Conservation (phyloP, 371 early-diverging fungal species). For the Nematocida sp. region DNA sequence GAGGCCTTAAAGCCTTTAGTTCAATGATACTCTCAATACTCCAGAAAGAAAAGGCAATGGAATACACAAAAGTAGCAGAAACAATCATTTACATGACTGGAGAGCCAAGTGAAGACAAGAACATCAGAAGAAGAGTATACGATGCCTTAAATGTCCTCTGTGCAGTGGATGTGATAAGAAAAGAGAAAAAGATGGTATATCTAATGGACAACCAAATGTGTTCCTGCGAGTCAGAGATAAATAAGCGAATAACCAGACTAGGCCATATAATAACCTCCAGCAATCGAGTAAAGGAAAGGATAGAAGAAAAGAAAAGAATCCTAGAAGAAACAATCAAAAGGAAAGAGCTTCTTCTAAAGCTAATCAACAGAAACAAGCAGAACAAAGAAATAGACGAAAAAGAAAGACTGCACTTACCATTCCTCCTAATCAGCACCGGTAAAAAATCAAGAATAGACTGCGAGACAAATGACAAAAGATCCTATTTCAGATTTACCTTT, state of each 20-base stretch:
- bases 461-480: constrained; percentile 46
- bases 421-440: constrained; percentile 38
- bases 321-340: constrained; percentile 30
- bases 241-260: not conserved
- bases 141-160: constrained; percentile 73
- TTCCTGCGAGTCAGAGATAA: constrained; percentile 16
- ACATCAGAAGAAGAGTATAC: constrained; percentile 72
- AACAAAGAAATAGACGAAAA: constrained; percentile 17
- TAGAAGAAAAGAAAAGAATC: constrained; percentile 32
- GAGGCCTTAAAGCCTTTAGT: constrained; percentile 39
- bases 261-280: not conserved
- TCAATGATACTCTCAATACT: constrained; percentile 45
- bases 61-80: constrained; percentile 44
- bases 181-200: constrained; percentile 65
- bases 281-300: not conserved
- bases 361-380: constrained; percentile 24
- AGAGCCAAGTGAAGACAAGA: constrained; percentile 67
- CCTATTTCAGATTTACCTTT: constrained; percentile 48
- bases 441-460: constrained; percentile 43
- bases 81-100: constrained; percentile 27
- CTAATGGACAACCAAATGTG: constrained; percentile 21
- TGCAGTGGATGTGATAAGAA: constrained; percentile 70
- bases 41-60: constrained; percentile 43
- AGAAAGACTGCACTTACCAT: constrained; percentile 42
- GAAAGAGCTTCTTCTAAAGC: constrained; percentile 26